phyloP scores from a whole-genome alignment of 148 eudicot species.

The Persicaria tinctoria region DNA sequence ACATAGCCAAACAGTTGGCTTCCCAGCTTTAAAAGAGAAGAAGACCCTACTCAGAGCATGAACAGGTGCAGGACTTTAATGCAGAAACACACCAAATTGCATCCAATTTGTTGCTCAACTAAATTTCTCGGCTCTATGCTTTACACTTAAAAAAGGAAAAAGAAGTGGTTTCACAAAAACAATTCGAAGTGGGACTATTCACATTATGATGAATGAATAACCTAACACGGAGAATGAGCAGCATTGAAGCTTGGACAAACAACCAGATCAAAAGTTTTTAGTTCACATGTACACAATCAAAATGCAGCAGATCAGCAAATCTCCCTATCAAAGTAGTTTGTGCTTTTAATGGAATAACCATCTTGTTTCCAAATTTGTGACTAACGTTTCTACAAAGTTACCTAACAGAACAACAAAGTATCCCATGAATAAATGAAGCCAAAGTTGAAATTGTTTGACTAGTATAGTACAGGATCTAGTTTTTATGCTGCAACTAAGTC shows the following conservation, averaged over 20 bases:
- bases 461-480: neutral
- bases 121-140: neutral
- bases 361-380: neutral
- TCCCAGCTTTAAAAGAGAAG: neutral
- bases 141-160: neutral
- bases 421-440: neutral
- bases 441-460: neutral
- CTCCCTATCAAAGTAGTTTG: neutral
- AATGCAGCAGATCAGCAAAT: neutral
- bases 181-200: neutral
- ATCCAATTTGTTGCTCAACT: neutral
- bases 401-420: neutral
- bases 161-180: neutral
- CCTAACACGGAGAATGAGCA: neutral
- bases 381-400: neutral
- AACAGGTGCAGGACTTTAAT: slow-evolving; percentile 2
- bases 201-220: neutral
- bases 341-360: neutral
- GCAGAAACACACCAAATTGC: neutral
- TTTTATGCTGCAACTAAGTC: slow-evolving; percentile 1
- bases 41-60: neutral
- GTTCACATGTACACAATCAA: neutral
- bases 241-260: neutral
- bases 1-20: neutral
- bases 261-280: neutral